These are phyloP conservation scores for Nicotiana obtusifolia DNA, from an alignment of 257 asterid species.

Conservation along the genomic window DNA sequence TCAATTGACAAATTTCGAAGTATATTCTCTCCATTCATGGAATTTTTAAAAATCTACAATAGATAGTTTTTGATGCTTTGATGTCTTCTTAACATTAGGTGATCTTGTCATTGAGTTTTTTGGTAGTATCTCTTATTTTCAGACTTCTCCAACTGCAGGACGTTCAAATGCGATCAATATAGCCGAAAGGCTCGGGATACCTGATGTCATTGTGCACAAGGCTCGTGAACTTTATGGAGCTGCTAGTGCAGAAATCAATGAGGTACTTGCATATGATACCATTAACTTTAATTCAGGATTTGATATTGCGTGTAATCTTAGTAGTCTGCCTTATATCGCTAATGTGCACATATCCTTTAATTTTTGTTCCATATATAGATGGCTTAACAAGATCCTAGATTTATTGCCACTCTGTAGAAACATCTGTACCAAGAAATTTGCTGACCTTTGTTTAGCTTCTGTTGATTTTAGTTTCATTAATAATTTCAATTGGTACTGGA, in stretches of 20 bases:
- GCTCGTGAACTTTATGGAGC: constrained; percentile 90
- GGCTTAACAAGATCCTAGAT: constrained; percentile 8
- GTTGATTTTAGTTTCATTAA: neutral
- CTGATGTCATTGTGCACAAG: constrained; percentile 50
- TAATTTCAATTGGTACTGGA: neutral
- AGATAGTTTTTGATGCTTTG: neutral
- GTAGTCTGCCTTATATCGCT: neutral
- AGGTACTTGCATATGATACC: constrained; percentile 40
- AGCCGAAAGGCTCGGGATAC: constrained; percentile 88
- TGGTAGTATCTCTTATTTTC: neutral
- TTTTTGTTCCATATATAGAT: constrained; percentile 5
- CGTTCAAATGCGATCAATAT: constrained; percentile 95
- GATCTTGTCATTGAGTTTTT: neutral
- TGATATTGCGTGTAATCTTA: constrained; percentile 1
- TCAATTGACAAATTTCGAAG: neutral
- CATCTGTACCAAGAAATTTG: neutral
- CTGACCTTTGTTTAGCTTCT: neutral
- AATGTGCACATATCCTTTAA: neutral
- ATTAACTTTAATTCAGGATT: neutral
- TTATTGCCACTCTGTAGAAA: constrained; percentile 3
- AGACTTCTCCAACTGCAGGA: constrained; percentile 42
- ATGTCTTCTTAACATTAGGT: neutral
- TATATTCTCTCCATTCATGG: neutral
- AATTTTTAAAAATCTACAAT: neutral
- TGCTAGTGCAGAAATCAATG: constrained; percentile 91